Percentiles rank a stretch among this genome's conserved stretches.
Conservation (phyloP, 2,329 filamentous ascomycete species). For the Phialophora macrospora region DNA sequence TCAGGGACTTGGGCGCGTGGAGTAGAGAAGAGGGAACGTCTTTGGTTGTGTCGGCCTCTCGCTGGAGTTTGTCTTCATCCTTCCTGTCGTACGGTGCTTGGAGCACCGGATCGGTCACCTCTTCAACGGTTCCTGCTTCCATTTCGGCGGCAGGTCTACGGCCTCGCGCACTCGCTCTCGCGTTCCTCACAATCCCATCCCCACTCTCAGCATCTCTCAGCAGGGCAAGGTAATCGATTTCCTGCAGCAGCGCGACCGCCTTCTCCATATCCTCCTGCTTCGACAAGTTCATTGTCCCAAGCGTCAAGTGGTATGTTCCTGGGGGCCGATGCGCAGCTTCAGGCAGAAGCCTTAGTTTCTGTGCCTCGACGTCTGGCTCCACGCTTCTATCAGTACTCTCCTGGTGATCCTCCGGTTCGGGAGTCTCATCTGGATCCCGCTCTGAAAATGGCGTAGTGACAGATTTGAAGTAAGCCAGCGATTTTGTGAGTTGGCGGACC, state of each 20-base stretch:
- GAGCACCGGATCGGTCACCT: not conserved
- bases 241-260: slow-evolving; percentile 53
- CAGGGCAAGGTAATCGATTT: slow-evolving; percentile 51
- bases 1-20: not conserved
- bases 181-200: not conserved
- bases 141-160: not conserved
- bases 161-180: not conserved
- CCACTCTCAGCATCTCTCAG: slow-evolving; percentile 43
- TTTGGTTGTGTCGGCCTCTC: not conserved
- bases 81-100: not conserved
- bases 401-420: not conserved
- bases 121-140: not conserved
- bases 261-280: slow-evolving; percentile 55
- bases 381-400: not conserved
- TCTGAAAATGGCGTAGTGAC: slow-evolving; percentile 45
- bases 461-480: slow-evolving; percentile 65
- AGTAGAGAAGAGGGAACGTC: not conserved
- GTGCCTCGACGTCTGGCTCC: not conserved
- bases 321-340: slow-evolving; percentile 72
- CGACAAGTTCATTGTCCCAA: slow-evolving; percentile 80
- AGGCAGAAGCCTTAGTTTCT: slow-evolving; percentile 57
- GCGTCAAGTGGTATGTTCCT: slow-evolving; percentile 81
- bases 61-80: not conserved
- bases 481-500: slow-evolving; percentile 67
- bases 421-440: not conserved